phyloP scores from a whole-genome alignment of 306 rosid genomes.

The Dalbergia cochinchinensis region DNA sequence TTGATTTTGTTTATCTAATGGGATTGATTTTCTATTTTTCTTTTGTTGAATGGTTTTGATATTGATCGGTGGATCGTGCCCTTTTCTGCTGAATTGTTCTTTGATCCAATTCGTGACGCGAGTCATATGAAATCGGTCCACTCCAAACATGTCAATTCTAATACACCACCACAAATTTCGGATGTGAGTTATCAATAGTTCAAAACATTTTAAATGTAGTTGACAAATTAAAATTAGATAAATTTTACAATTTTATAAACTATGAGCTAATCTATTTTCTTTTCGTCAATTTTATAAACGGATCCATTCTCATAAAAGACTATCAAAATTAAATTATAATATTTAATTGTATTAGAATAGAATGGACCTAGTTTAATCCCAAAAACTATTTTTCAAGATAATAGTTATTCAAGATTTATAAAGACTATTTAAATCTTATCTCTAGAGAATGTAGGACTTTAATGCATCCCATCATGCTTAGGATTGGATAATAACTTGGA shows the following conservation, averaged over 20 bases:
- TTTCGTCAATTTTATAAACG: too few relatives aligned
- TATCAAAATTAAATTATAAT: too few relatives aligned
- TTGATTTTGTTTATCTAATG: not conserved
- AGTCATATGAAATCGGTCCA: not conserved
- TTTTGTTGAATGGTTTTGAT: slow-evolving; percentile 22
- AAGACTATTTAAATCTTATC: too few relatives aligned
- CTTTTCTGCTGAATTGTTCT: not conserved
- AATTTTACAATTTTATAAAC: too few relatives aligned
- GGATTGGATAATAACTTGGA: too few relatives aligned
- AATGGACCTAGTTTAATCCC: too few relatives aligned
- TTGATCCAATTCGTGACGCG: slow-evolving; percentile 25
- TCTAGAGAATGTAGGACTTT: too few relatives aligned
- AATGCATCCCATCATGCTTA: too few relatives aligned
- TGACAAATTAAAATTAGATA: not conserved
- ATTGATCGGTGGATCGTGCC: slow-evolving; percentile 31
- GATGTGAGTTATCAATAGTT: not conserved
- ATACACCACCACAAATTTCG: not conserved
- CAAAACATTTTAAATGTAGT: not conserved
- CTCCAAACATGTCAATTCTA: not conserved
- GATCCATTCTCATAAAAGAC: too few relatives aligned
- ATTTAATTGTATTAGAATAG: too few relatives aligned
- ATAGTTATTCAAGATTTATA: too few relatives aligned
- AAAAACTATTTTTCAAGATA: too few relatives aligned
- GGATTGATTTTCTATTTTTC: not conserved
- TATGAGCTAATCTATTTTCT: not conserved